Evolutionary conservation across 2,329 filamentous ascomycete genomes (phyloP).

Genomic region (Xylariaceae sp.): DNA sequence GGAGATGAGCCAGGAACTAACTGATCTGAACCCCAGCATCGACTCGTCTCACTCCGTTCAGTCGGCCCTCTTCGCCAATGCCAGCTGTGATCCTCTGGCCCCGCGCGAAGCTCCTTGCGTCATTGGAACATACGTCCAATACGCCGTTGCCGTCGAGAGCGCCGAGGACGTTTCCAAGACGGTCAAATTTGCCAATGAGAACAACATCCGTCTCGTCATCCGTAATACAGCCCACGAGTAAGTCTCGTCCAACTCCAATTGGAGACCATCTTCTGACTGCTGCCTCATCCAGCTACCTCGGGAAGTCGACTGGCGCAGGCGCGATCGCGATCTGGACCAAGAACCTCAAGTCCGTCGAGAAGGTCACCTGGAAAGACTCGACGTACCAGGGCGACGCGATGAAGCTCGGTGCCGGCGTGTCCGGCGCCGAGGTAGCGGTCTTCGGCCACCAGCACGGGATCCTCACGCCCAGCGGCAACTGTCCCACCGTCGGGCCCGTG

Average conservation of each 20-base stretch:
- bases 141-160: slow-evolving; percentile 32
- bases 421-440: slow-evolving; percentile 40
- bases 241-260: background rate
- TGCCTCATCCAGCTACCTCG: slow-evolving; percentile 25
- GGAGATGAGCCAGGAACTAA: too few species aligned
- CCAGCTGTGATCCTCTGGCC: slow-evolving; percentile 36
- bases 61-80: slow-evolving; percentile 35
- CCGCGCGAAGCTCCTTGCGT: slow-evolving; percentile 36
- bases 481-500: slow-evolving; percentile 49
- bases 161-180: slow-evolving; percentile 27
- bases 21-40: too few species aligned
- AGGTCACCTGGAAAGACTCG: slow-evolving; percentile 32
- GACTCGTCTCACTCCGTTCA: slow-evolving; percentile 28
- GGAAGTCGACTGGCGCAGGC: slow-evolving; percentile 44
- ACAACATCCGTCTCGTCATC: slow-evolving; percentile 39
- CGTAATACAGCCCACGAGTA: slow-evolving; percentile 41
- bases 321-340: slow-evolving; percentile 40
- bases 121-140: slow-evolving; percentile 41
- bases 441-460: slow-evolving; percentile 33
- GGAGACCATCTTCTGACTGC: background rate
- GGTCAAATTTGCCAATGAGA: slow-evolving; percentile 29
- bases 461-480: slow-evolving; percentile 42
- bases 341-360: slow-evolving; percentile 33
- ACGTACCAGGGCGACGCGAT: slow-evolving; percentile 47
- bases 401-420: slow-evolving; percentile 51